These are phyloP conservation scores for Cucumis melo DNA, from an alignment of 306 rosid species.

Conservation along the genomic window DNA sequence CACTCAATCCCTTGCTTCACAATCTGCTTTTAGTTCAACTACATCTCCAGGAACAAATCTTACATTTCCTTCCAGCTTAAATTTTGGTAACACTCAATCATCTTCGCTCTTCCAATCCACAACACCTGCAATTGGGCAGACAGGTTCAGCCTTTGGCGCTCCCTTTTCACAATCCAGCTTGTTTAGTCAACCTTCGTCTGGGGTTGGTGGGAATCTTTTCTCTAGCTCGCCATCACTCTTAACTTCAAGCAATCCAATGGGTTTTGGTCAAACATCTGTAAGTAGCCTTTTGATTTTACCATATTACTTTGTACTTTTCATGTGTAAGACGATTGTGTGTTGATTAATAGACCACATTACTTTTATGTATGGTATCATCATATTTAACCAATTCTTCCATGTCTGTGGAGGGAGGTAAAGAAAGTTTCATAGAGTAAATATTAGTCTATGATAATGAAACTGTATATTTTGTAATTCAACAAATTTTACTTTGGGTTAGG, in stretches of 20 bases:
- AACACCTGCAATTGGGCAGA: constrained; percentile 32
- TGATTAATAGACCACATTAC: neutral
- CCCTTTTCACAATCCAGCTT: constrained; percentile 29
- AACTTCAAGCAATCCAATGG: constrained; percentile 29
- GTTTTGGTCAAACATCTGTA: constrained; percentile 52
- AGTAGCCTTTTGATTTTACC: constrained; percentile 9
- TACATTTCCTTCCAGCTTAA: constrained; percentile 32
- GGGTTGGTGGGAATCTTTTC: constrained; percentile 40
- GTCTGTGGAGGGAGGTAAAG: neutral
- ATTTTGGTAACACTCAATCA: constrained; percentile 39
- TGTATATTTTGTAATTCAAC: neutral
- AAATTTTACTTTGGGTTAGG: neutral
- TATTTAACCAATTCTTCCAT: neutral
- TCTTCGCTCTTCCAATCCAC: constrained; percentile 42
- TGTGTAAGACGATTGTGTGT: neutral
- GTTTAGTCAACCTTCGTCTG: constrained; percentile 45
- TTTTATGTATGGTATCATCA: neutral
- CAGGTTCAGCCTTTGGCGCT: constrained; percentile 45
- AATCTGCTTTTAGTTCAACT: constrained; percentile 36
- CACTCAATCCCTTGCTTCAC: constrained; percentile 14
- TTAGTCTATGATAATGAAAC: neutral
- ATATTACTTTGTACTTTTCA: neutral
- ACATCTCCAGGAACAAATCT: constrained; percentile 33
- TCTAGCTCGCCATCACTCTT: constrained; percentile 34
- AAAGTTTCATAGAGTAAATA: neutral